These are phyloP conservation scores for Colletotrichum musicola DNA, from an alignment of 2,329 filamentous ascomycete species.

Conservation along the genomic window DNA sequence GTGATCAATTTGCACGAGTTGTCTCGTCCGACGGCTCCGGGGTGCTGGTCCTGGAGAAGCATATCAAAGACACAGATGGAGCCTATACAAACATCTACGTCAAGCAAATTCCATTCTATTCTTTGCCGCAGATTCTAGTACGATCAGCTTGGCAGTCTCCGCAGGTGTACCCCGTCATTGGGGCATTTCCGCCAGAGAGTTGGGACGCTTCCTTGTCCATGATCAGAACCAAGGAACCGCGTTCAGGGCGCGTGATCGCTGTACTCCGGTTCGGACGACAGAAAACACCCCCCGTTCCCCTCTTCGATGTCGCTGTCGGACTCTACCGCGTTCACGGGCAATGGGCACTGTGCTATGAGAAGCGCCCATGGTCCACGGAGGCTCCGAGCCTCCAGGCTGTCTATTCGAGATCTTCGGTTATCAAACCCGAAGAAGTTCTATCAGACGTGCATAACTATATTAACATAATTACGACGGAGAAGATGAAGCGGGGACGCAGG, in stretches of 20 bases:
- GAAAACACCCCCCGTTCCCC: neutral
- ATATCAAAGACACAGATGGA: conserved; percentile 6
- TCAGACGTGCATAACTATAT: too few species aligned
- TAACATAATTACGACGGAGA: too few species aligned
- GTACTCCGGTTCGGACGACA: neutral
- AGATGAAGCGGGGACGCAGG: too few species aligned
- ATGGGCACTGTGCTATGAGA: conserved; percentile 19
- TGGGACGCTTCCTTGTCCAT: conserved; percentile 19
- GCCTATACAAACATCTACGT: conserved; percentile 18
- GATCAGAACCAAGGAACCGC: conserved; percentile 19
- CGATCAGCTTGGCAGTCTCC: neutral
- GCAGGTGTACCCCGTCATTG: neutral
- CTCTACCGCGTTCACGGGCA: neutral
- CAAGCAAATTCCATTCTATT: conserved; percentile 17
- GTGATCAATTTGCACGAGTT: conserved; percentile 20
- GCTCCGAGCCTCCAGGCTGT: too few species aligned
- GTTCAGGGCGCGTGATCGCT: conserved; percentile 1
- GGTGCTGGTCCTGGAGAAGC: neutral
- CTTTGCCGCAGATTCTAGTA: conserved; percentile 13
- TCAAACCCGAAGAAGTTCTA: too few species aligned
- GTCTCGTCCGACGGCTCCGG: conserved; percentile 8
- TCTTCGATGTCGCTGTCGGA: conserved; percentile 4
- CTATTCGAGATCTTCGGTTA: too few species aligned
- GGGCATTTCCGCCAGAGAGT: conserved; percentile 16
- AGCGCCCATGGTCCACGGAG: neutral